Conservation (phyloP, 768 basidiomycete species). For the Pulveroboletus ravenelii region DNA sequence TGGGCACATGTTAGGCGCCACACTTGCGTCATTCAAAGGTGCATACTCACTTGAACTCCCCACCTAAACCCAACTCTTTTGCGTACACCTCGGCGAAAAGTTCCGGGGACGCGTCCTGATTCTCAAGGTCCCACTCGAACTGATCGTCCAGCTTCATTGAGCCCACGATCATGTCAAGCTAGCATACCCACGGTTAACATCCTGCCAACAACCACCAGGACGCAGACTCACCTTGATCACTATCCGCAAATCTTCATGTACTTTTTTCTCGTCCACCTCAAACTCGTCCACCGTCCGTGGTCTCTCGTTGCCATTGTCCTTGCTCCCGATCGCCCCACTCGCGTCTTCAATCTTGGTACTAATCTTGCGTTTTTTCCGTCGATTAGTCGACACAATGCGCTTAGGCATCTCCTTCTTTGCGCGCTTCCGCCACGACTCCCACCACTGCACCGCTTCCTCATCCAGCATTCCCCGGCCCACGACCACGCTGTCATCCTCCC, state of each 20-base stretch:
- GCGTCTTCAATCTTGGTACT: conserved; percentile 25
- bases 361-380: conserved; percentile 42
- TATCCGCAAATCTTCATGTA: conserved; percentile 86
- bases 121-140: conserved; percentile 96
- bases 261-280: conserved; percentile 57
- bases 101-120: conserved; percentile 76
- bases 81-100: conserved; percentile 86
- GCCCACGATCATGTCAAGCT: conserved; percentile 96
- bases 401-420: conserved; percentile 30
- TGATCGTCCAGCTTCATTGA: conserved; percentile 92
- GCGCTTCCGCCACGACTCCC: conserved; percentile 67
- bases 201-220: background rate
- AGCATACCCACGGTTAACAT: conserved; percentile 2
- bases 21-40: background rate
- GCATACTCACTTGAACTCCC: conserved; percentile 80
- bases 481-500: conserved; percentile 20
- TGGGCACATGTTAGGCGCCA: conserved; percentile 32
- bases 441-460: conserved; percentile 54
- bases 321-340: conserved; percentile 24
- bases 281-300: conserved; percentile 57
- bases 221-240: conserved; percentile 70
- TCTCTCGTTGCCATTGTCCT: conserved; percentile 34
- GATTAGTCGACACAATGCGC: conserved; percentile 27
- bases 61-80: conserved; percentile 80
- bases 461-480: conserved; percentile 41